Base-by-base conservation (phyloP, 106 monocot genomes). In the Allium sativum region DNA sequence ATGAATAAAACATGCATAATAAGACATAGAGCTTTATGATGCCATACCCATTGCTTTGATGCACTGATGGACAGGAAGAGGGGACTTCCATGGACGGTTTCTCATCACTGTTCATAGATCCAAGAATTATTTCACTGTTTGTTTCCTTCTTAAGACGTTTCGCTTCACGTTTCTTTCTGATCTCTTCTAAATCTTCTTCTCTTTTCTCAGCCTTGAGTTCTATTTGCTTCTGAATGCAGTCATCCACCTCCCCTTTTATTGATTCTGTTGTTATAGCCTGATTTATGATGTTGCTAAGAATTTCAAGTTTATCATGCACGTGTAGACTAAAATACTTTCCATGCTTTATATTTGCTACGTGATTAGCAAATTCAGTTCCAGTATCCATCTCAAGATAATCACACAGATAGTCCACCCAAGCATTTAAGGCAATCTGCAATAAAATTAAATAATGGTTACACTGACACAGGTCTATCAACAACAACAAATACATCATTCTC, bases 341-440 rank as follows among this genome's bases (percentile, higher is more conserved):
- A 42, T 7, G 8, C 59, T 59, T 69, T 59, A 58, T 50, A 21
- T 16, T 69, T 9, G 11, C 6, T 13, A 42, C 11, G 21, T 69
- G 59, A 48, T 59, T 10, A 17, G 21, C 12, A 48, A 50, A 11
- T 43, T 69, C 42, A 10, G 59, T 41, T 59, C 18, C 14, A 45
- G 21, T 51, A 6, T 50, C 50, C 42, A 69, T 40, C 21, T 69
- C 69, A 50, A 69, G 18, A 21, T 48, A 69, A 56, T 69, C 69
- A 51, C 69, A 69, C 10, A 69, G 22, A 51, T 69, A 69, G 40
- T 58, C 46, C 11, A 58, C 16, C 69, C 69, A 69, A 40, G n/a
- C 19, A 19, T 59, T 59, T 18, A 59, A 17, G 45, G 16, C 40
- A 50, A 69, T 59, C 69, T 69, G 47, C 56, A 56, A 6, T 42